phyloP scores from a whole-genome alignment of 192 early-diverging fungal species.

The Entophlyctis helioformis region DNA sequence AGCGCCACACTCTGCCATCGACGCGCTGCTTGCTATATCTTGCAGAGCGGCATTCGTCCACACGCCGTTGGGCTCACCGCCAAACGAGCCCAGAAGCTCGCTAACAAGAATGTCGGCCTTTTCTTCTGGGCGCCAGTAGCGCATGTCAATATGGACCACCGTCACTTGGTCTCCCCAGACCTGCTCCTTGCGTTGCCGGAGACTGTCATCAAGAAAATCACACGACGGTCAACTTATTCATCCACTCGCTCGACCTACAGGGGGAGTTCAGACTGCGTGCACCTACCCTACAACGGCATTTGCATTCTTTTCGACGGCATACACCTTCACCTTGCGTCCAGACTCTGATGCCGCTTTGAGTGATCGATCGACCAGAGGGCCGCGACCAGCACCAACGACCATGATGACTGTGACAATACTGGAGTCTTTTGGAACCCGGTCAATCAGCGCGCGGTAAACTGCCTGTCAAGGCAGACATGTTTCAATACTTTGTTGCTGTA shows the following conservation, averaged over 20 bases:
- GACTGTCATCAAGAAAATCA: constrained; percentile 18
- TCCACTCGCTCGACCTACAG: too few species aligned
- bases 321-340: constrained; percentile 48
- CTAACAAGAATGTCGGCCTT: constrained; percentile 86
- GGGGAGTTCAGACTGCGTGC: too few species aligned
- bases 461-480: neutral
- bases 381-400: constrained; percentile 92
- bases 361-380: constrained; percentile 82
- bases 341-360: constrained; percentile 62
- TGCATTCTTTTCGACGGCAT: constrained; percentile 94
- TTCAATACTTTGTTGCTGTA: too few species aligned
- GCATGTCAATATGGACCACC: constrained; percentile 86
- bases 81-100: constrained; percentile 95
- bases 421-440: constrained; percentile 15
- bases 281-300: constrained; percentile 74
- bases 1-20: too few species aligned
- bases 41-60: too few species aligned
- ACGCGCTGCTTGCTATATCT: too few species aligned
- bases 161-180: constrained; percentile 73
- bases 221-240: too few species aligned
- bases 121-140: constrained; percentile 60
- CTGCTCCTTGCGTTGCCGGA: constrained; percentile 59
- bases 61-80: constrained; percentile 29
- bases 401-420: constrained; percentile 52
- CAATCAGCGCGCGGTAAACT: constrained; percentile 15